Evolutionary conservation across 257 asterid species (phyloP), one percentile per base, ranked within the genome.

Genomic region (Penstemon newberryi): DNA sequence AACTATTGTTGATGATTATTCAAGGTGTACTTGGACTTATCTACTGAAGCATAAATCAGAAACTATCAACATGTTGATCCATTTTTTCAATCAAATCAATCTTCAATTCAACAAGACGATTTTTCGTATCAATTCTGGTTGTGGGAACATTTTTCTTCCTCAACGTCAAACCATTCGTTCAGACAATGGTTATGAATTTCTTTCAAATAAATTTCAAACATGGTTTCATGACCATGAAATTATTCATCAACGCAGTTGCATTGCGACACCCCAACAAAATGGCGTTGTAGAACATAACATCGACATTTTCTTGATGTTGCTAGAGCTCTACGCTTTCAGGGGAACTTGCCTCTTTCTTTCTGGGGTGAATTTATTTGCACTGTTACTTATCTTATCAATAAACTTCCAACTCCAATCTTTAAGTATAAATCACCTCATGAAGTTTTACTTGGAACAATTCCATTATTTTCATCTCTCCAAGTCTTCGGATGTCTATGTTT

Each of bases 201-300:
- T 53, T 53, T 53, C 36, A 10, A 53, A 2, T 3, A 3, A 11
- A 53, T 3, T 61, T 61, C 47, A 41, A 61, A 62, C 36, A 5
- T 62, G 67, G 67, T 62, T 62, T 45, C 54, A 12, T 13, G 38
- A 62, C 0, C 6, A 62, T 45, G 54, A 39, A 11, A 43, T 62
- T 45, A 42, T 44, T 62, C 54, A 62, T 13, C 41, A 62, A 43
- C 55, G 54, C 6, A 43, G 54, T 62, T 62, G 67, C 8, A 7
- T 62, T 62, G 52, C n/a, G 54, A 62, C 18, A 10, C 54, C 67
- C 39, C 67, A 62, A 62, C 67, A 62, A 15, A 53, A 53, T 53
- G 25, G 58, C 4, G 33, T 53, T 10, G 37, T 53, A 4, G 58
- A 53, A 10, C 25, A 25, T 53, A 53, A 25, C 58, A 53, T 53